A percentile compares a stretch with the other conserved stretches of the same genome.
These are phyloP conservation scores for Sarcodon aspratus DNA, from an alignment of 768 basidiomycete species.

Conservation along the genomic window DNA sequence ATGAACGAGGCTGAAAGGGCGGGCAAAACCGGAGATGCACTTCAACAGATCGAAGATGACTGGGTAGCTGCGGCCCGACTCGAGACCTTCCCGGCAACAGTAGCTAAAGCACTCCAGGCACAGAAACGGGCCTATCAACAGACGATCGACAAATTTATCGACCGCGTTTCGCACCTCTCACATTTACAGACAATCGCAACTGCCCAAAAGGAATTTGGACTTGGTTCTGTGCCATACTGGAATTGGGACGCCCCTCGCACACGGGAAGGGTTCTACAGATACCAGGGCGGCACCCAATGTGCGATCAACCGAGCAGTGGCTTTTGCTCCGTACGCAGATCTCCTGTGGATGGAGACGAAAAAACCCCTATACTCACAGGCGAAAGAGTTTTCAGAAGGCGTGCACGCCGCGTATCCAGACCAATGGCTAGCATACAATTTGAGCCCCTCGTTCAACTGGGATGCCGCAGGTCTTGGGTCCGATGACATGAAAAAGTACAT, in stretches of 20 bases:
- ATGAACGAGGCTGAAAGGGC: conserved; percentile 80
- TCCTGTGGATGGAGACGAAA: conserved; percentile 97
- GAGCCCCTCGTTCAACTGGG: conserved; percentile 91
- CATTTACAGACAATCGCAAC: conserved; percentile 60
- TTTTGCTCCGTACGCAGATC: conserved; percentile 88
- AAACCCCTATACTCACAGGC: conserved; percentile 89
- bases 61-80: conserved; percentile 78
- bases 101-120: conserved; percentile 55
- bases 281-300: conserved; percentile 93
- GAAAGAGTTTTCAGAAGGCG: conserved; percentile 82
- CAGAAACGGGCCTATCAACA: conserved; percentile 37
- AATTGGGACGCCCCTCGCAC: conserved; percentile 93
- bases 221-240: conserved; percentile 74
- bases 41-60: conserved; percentile 83
- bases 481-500: conserved; percentile 82
- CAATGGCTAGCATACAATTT: conserved; percentile 98
- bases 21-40: conserved; percentile 67
- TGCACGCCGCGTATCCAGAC: conserved; percentile 68
- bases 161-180: conserved; percentile 55
- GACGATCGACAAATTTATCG: conserved; percentile 49
- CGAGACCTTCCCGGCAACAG: conserved; percentile 61
- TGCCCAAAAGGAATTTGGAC: conserved; percentile 70
- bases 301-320: conserved; percentile 87
- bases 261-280: conserved; percentile 93
- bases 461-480: conserved; percentile 81